Base-by-base conservation (phyloP, 208 protist species). In the Wallacemonas rigidus region DNA sequence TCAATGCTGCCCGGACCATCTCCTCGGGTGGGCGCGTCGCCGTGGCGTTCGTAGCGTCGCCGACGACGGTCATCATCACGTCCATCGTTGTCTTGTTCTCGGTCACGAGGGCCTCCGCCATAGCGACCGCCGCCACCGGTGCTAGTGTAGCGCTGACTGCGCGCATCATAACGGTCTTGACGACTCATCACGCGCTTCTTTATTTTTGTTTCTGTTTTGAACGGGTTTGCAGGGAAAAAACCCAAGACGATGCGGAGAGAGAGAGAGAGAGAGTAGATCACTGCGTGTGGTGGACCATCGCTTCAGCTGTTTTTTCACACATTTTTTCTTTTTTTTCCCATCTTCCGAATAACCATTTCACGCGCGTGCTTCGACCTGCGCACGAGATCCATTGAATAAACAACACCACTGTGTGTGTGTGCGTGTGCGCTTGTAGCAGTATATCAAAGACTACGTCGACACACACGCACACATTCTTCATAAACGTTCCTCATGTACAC, bases 111-210 rank as follows among this genome's bases (percentile, higher is more conserved):
- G 14, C 15, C 15, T 35, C 36, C 50, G 47, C 50, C 47, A 7
- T 15, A 17, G 6, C 53, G 9, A 51, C 54, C 36, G 51, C 51
- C n/a, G 5, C 51, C 51, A 56, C 56, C 56, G 5, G 36, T 38
- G 38, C 26, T 8, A 6, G 1, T 38, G 50, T 74, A 67, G 55
- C 69, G 69, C 3, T 56, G 6, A 26, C 56, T 38, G 5, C 41
- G 55, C 56, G 38, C 15, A 14, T 53, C 60, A 41, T 69, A 58
- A 3, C 63, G 44, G 43, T 39, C 44, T 57, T 57, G 11, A 8
- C 36, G 45, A 38, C 55, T 73, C 71, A 71, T 82, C 26, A 67
- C 41, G 35, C 53, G 11, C 58, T 39, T 53, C 58, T 67, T 64
- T 69, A 36, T 43, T 73, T 58, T 57, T 61, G 17, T 57, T 39